Conservation (phyloP, 2,329 filamentous ascomycete genomes). For the Cordyceps tenuipes region DNA sequence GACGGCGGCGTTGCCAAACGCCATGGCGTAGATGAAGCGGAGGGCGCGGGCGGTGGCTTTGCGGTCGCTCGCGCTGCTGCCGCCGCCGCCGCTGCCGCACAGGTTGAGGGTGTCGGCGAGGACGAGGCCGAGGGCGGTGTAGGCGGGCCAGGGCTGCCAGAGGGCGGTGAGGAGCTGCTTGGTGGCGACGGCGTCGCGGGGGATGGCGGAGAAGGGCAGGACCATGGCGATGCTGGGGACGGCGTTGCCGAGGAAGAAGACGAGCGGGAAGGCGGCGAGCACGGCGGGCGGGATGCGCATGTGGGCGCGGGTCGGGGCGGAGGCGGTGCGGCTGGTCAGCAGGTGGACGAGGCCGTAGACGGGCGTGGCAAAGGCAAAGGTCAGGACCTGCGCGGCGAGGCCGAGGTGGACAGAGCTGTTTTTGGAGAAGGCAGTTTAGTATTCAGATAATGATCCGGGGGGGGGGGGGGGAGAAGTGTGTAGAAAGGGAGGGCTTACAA, state of each 20-base stretch:
- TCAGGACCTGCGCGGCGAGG: slow-evolving; percentile 14
- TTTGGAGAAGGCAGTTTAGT: too few relatives aligned
- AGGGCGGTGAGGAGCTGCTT: slow-evolving; percentile 16
- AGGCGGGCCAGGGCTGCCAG: slow-evolving; percentile 18
- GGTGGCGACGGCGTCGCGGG: slow-evolving; percentile 11
- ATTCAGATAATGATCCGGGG: too few relatives aligned
- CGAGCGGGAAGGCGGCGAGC: slow-evolving; percentile 12
- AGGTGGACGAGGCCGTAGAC: slow-evolving; percentile 15
- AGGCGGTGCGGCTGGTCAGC: slow-evolving; percentile 8
- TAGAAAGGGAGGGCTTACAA: slow-evolving; percentile 10
- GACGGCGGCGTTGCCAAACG: slow-evolving; percentile 14
- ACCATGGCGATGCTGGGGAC: slow-evolving; percentile 14
- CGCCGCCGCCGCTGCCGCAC: too few relatives aligned
- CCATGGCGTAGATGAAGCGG: slow-evolving; percentile 14
- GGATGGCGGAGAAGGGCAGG: slow-evolving; percentile 11
- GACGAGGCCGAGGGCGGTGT: slow-evolving; percentile 13
- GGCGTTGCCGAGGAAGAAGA: slow-evolving; percentile 13
- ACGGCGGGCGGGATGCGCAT: slow-evolving; percentile 15
- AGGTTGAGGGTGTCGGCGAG: not conserved
- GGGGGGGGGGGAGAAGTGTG: not conserved
- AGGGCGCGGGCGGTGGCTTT: slow-evolving; percentile 5
- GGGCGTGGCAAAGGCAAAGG: slow-evolving; percentile 16
- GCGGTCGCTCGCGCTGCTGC: too few relatives aligned
- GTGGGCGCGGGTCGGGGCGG: slow-evolving; percentile 13
- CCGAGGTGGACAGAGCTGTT: slow-evolving; percentile 14